Conservation (phyloP, 2,329 filamentous ascomycete genomes). For the Nothophaeocryptopus gaeumannii region DNA sequence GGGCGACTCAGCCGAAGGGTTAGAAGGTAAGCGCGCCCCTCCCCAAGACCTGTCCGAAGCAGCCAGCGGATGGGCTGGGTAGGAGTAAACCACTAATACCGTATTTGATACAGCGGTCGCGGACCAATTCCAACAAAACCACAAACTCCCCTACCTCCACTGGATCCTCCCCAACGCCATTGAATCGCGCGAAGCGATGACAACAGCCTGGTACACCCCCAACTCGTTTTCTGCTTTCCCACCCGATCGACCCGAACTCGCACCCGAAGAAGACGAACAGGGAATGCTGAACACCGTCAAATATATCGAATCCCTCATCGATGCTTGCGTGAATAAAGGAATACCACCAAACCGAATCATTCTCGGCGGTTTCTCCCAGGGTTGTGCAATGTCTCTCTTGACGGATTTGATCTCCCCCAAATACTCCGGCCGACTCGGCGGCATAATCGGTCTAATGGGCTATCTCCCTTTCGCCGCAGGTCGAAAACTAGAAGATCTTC, state of each 20-base stretch:
- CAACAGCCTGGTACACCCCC: slow-evolving; percentile 49
- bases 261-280: slow-evolving; percentile 41
- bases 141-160: slow-evolving; percentile 48
- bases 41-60: no score
- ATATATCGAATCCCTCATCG: slow-evolving; percentile 43
- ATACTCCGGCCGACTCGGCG: slow-evolving; percentile 42
- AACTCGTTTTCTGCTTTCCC: slow-evolving; percentile 38
- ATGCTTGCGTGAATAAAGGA: slow-evolving; percentile 40
- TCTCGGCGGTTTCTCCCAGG: slow-evolving; percentile 49
- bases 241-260: slow-evolving; percentile 37
- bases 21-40: slow-evolving; percentile 38
- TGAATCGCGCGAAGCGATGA: slow-evolving; percentile 44
- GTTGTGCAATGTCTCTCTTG: slow-evolving; percentile 45
- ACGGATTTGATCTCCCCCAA: slow-evolving; percentile 40
- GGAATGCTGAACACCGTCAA: slow-evolving; percentile 40
- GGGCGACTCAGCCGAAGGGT: slow-evolving; percentile 46
- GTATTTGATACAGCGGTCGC: slow-evolving; percentile 23
- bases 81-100: no score
- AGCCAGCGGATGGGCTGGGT: no score
- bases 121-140: slow-evolving; percentile 44
- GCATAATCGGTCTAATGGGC: slow-evolving; percentile 45
- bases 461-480: slow-evolving; percentile 43
- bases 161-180: slow-evolving; percentile 53
- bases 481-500: slow-evolving; percentile 36
- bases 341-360: slow-evolving; percentile 43